These are phyloP conservation scores for Beta macrorhiza DNA, from an alignment of 179 eudicot genomes.

Conservation along the genomic window DNA sequence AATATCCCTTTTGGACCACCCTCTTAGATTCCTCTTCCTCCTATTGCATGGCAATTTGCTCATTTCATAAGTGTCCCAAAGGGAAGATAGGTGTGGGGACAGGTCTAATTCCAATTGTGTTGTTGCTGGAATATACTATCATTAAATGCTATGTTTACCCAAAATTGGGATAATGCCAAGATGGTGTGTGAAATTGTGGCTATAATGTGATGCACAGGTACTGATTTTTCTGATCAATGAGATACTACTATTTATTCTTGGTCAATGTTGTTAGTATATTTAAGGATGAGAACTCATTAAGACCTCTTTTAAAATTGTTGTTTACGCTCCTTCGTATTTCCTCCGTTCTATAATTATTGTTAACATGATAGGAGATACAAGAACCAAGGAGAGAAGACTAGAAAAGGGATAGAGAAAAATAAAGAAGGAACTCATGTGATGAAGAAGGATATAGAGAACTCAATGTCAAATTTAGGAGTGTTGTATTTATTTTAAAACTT, in stretches of 20 bases:
- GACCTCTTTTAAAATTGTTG: no score
- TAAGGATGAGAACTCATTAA: no score
- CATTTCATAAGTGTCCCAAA: not conserved
- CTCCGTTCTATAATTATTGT: no score
- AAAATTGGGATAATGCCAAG: not conserved
- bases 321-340: no score
- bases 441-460: no score
- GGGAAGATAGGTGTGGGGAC: not conserved
- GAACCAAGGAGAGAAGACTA: no score
- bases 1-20: conserved; percentile 17
- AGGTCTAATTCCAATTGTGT: not conserved
- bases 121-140: not conserved
- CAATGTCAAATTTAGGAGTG: no score
- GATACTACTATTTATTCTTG: not conserved
- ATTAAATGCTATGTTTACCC: not conserved
- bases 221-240: not conserved
- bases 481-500: no score
- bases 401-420: no score
- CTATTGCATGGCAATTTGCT: not conserved
- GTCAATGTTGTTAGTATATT: no score
- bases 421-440: no score
- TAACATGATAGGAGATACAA: no score
- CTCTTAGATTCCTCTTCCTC: not conserved
- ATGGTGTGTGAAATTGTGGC: not conserved
- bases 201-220: not conserved